Evolutionary conservation across 2,329 filamentous ascomycete species (phyloP).

Genomic region (Calonectria fujianensis): DNA sequence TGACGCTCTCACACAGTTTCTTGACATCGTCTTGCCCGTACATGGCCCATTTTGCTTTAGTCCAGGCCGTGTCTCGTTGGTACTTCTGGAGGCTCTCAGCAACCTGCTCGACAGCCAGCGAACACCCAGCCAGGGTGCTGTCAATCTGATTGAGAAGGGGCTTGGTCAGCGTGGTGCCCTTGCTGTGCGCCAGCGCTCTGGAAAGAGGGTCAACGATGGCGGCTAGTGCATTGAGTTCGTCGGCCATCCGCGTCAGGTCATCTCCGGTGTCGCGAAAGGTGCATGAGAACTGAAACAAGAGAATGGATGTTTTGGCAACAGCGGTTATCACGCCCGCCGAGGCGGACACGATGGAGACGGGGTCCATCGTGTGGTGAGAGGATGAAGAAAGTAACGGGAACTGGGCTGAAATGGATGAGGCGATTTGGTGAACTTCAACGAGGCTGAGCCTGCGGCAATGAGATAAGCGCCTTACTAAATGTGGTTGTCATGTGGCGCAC

Average conservation of each 20-base stretch:
- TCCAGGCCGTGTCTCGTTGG: constrained; percentile 17
- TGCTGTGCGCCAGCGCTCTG: neutral
- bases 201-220: constrained; percentile 18
- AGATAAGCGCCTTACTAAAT: neutral
- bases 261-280: constrained; percentile 15
- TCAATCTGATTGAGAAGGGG: constrained; percentile 17
- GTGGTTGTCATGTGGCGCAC: neutral
- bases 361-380: constrained; percentile 6
- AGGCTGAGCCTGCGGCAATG: neutral
- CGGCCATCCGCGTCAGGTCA: neutral
- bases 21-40: constrained; percentile 27
- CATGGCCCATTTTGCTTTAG: constrained; percentile 19
- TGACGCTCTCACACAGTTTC: constrained; percentile 15
- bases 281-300: neutral
- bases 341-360: constrained; percentile 16
- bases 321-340: neutral
- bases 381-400: neutral
- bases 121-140: constrained; percentile 17
- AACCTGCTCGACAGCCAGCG: constrained; percentile 13
- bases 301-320: constrained; percentile 12
- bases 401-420: neutral
- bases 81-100: constrained; percentile 21
- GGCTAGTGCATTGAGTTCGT: constrained; percentile 12
- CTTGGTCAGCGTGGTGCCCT: neutral
- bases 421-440: neutral